Evolutionary conservation across 1,284 basidiomycete genomes (phyloP).

Genomic region (Leccinum fallax): DNA sequence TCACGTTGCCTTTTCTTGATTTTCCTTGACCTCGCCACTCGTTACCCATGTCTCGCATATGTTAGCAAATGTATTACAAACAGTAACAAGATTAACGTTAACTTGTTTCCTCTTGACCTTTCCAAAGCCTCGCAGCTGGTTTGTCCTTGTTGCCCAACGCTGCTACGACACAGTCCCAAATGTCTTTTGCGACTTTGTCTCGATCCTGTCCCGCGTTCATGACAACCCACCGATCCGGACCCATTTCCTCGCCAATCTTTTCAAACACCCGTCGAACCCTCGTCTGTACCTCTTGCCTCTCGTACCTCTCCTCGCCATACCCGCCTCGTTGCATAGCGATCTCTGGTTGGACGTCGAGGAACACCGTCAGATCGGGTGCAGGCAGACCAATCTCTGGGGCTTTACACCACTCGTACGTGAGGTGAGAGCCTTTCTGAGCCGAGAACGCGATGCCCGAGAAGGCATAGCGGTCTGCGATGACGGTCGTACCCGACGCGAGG

Average conservation of each 20-base stretch:
- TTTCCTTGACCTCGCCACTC: slow-evolving; percentile 15
- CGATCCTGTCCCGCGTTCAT: slow-evolving; percentile 65
- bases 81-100: slow-evolving; percentile 8
- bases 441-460: slow-evolving; percentile 98
- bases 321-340: slow-evolving; percentile 76
- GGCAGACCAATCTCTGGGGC: slow-evolving; percentile 87
- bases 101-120: slow-evolving; percentile 2
- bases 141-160: slow-evolving; percentile 40
- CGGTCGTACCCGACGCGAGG: slow-evolving; percentile 66
- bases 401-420: slow-evolving; percentile 76
- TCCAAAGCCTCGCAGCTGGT: slow-evolving; percentile 50
- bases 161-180: slow-evolving; percentile 57
- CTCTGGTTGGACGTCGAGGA: slow-evolving; percentile 82
- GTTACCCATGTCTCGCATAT: slow-evolving; percentile 25
- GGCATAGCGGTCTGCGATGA: slow-evolving; percentile 94
- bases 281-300: slow-evolving; percentile 76
- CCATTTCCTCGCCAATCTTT: slow-evolving; percentile 59
- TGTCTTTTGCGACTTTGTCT: slow-evolving; percentile 58
- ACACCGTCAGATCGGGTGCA: slow-evolving; percentile 86
- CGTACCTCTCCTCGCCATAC: slow-evolving; percentile 90
- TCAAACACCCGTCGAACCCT: slow-evolving; percentile 68
- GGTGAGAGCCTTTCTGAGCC: slow-evolving; percentile 61
- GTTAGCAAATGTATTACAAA: slow-evolving; percentile 31
- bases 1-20: slow-evolving; percentile 14
- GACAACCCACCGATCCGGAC: slow-evolving; percentile 55